Evolutionary conservation across 257 asterid genomes (phyloP).

Genomic region (Solanum lycopersicoides): DNA sequence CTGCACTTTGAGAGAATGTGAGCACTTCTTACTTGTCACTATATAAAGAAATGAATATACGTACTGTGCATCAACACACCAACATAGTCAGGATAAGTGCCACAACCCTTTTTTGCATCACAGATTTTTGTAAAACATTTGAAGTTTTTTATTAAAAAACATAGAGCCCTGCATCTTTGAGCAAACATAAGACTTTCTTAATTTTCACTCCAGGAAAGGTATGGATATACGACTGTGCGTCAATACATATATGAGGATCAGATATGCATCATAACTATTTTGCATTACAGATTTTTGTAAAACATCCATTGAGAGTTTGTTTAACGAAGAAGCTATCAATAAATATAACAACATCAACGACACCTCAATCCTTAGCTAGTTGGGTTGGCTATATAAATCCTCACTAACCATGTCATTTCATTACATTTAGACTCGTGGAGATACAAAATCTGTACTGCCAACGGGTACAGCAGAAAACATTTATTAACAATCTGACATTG

Average conservation of each 20-base stretch:
- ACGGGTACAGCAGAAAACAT: not conserved
- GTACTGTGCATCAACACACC: not conserved
- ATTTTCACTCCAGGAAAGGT: not conserved
- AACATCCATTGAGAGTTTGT: not conserved
- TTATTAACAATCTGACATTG: not conserved
- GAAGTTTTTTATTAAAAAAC: not conserved
- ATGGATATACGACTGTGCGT: not conserved
- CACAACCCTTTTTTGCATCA: not conserved
- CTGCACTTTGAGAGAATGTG: not conserved
- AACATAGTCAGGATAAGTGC: not conserved
- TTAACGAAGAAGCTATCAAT: not conserved
- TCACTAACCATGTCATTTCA: not conserved
- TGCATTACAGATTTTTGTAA: not conserved
- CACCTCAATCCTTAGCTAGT: not conserved
- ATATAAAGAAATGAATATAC: not conserved
- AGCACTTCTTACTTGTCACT: not conserved
- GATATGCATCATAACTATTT: not conserved
- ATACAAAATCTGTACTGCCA: not conserved
- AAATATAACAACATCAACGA: not conserved
- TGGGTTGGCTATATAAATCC: not conserved
- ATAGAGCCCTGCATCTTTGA: not conserved
- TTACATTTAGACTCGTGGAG: not conserved
- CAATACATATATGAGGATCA: not conserved
- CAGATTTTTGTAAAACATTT: not conserved
- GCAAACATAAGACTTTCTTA: not conserved